Base-by-base conservation (phyloP, 2,329 filamentous ascomycete species). In the Xylaria multiplex region DNA sequence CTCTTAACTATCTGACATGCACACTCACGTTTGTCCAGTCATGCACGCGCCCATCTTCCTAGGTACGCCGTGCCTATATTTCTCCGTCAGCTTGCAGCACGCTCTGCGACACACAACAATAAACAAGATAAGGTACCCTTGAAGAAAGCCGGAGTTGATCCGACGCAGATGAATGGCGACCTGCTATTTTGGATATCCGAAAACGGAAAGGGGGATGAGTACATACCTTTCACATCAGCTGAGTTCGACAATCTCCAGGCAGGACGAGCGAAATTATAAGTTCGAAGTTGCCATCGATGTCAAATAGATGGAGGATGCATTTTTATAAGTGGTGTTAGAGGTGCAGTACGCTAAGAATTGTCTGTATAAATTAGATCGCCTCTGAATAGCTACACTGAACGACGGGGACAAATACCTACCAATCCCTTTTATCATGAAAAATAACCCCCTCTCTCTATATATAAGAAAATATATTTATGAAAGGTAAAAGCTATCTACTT, bases 61-160 rank as follows among this genome's bases (percentile, higher is more conserved):
- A 85, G 84, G 68, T 94, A 93, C 73, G 92, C 91, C 0, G 90
- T 94, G 1, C 92, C 92, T 0, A 79, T 93, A 1, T 94, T 94
- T 79, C 72, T 93, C 48, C 82, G 91, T 0, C 77, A 92, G 19
- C 83, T 91, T 24, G 79, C 84, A 48, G 81, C 81, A 42, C 82
- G 85, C 62, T 86, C 83, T 30, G 86, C 89, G 6, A 90, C 88
- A 72, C 89, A 91, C 74, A 94, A 93, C 72, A 91, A 93, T 76
- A 94, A 94, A 79, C 91, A 93, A 78, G 92, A 93, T 75, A 94
- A 94, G 76, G 85, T 89, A 1, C 88, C 88, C 0, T 79, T 93
- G 52, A 83, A 90, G 72, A 85, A 86, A 52, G 89, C 91, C 69
- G 90, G 90, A 0, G 85, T 91, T 14, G 85, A 92, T 75, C 84